Evolutionary conservation across 495 filamentous ascomycete genomes (phyloP), one percentile per base, ranked within the genome.

Genomic region (Lichenothelia convexa): DNA sequence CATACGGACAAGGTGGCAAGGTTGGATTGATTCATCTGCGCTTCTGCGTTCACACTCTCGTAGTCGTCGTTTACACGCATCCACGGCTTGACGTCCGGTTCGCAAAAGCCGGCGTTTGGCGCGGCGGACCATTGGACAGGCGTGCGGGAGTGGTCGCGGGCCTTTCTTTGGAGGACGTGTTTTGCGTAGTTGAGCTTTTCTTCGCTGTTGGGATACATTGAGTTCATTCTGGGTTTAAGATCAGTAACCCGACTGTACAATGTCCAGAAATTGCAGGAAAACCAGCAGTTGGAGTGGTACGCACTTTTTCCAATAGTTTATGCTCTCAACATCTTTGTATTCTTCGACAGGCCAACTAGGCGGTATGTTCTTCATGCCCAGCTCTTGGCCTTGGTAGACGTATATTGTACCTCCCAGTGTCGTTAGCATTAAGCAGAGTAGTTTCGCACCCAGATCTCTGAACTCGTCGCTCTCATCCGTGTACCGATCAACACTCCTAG

Each of bases 371-470:
- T 58, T 47, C 61, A 70, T 68, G 9, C 68, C 68, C 19, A 72
- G 52, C 44, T 72, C 68, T 40, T 72, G 59, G 20, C 68, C 68
- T 41, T 72, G 68, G 44, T 72, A 72, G 16, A 72, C 52, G 36
- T 55, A 72, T 13, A 68, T 39, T 5, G 68, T 72, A 0, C 68
- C 68, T 1, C 51, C 54, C 2, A 68, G 51, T 4, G 59, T 69
- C 0, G 63, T 59, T 30, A 61, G 51, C 53, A 71, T 61, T 36
- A 71, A 46, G n/a, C 56, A 54, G 8, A 72, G 53, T 36, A 72
- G 50, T 30, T 71, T 72, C 0, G 67, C 64, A 29, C 61, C 56
- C 1, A 54, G 41, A 18, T 53, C 58, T 13, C 68, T 55, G 17
- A 51, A 55, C 19, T 58, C 45, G 22, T 65, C 62, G 16, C 42